Evolutionary conservation across 1,284 basidiomycete species (phyloP).

Genomic region (Phellopilus nigrolimitatus): DNA sequence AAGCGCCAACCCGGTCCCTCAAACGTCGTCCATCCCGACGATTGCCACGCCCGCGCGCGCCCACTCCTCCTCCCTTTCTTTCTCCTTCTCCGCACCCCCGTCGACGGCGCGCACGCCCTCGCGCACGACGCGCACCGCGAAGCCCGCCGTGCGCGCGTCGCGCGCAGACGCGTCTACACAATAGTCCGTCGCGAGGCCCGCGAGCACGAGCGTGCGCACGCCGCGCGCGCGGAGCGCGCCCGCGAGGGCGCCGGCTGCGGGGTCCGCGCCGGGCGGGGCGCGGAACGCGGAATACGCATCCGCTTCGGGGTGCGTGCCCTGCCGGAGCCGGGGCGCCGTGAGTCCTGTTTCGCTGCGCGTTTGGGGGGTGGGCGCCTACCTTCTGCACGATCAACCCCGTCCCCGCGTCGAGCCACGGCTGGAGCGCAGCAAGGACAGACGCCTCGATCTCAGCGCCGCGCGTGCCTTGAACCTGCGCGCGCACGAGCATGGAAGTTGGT

Average conservation of each 20-base stretch:
- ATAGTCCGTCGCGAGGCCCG: slow-evolving; percentile 22
- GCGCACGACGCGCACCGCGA: slow-evolving; percentile 10
- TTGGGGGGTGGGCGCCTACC: neutral
- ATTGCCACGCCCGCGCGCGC: slow-evolving; percentile 4
- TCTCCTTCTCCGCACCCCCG: slow-evolving; percentile 15
- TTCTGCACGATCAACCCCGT: slow-evolving; percentile 19
- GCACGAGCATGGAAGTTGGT: neutral
- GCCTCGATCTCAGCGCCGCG: slow-evolving; percentile 20
- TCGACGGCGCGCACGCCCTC: slow-evolving; percentile 16
- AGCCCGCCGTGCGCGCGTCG: slow-evolving; percentile 15
- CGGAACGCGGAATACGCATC: slow-evolving; percentile 22
- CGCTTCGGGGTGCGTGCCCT: slow-evolving; percentile 16
- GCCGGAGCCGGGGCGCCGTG: neutral
- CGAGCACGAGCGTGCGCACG: slow-evolving; percentile 17
- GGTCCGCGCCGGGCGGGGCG: neutral
- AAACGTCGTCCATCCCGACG: slow-evolving; percentile 8
- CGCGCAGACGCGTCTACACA: slow-evolving; percentile 21
- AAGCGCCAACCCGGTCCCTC: no score
- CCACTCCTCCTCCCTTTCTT: slow-evolving; percentile 1
- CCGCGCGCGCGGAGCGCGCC: slow-evolving; percentile 10
- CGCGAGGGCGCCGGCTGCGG: slow-evolving; percentile 1
- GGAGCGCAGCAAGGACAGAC: slow-evolving; percentile 5
- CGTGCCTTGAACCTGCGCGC: slow-evolving; percentile 8
- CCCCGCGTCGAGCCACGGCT: slow-evolving; percentile 13
- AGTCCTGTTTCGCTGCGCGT: neutral